Evolutionary conservation across 2,329 filamentous ascomycete genomes (phyloP), one percentile per base, ranked within the genome.

Genomic region (Aurifilum marmelostoma): DNA sequence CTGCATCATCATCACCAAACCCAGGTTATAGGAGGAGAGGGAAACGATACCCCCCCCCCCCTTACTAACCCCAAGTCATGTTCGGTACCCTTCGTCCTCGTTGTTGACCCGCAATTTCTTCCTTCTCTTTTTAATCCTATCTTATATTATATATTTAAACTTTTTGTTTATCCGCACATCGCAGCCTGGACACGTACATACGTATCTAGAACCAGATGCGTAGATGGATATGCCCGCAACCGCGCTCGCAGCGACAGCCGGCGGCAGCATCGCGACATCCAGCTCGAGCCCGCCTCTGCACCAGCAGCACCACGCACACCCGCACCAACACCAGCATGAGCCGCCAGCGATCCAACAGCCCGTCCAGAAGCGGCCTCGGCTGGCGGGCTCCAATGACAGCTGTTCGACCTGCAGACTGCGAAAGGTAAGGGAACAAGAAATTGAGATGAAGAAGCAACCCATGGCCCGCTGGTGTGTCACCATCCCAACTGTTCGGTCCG

Each of bases 331-430:
- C 18, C 61, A 63, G 24, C 43, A 50, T 11, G 58, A 59, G 29
- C 41, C 9, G 29, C 37, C 43, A 16, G 16, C 24, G 34, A 18
- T 50, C 34, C 56, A 21, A 16, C 59, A 50, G 21, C 32, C 54
- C 7, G 16, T 24, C 52, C 50, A 43, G 27, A 71, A 67, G 47
- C 37, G 68, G 6, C 63, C 63, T 14, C 68, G 70, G 34, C 24
- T 47, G 21, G 63, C 32, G 2, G 59, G 24, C 18, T 14, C 50
- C 24, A 43, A 37, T 18, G 66, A 59, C 14, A 59, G 70, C 34
- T 71, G 70, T 59, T 34, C 47, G 37, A 68, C 50, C 34, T 71
- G 70, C 39, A 66, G 70, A 56, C 43, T 63, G 34, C 65, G 68
- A 29, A 71, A 71, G 70, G 70, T 71, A 61, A 60, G 37, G 27